Percentiles rank a stretch among this genome's conserved stretches.
These are phyloP conservation scores for Hypoxylon sp. DNA, from an alignment of 2,329 filamentous ascomycete species.

Conservation along the genomic window DNA sequence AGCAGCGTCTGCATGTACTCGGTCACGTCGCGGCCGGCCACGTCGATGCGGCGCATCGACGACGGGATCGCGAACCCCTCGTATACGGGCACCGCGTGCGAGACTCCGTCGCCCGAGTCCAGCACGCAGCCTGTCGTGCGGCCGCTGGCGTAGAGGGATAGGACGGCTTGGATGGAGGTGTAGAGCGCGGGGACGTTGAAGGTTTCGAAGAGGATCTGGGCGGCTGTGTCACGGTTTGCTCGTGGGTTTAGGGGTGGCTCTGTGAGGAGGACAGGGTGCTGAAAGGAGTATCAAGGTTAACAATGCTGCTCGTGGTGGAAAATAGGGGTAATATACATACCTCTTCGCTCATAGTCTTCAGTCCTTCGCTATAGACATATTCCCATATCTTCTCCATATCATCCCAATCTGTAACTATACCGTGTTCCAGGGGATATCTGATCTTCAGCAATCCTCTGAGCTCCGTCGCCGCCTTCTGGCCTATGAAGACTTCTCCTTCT, in stretches of 20 bases:
- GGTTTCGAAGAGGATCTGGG: conserved; percentile 97
- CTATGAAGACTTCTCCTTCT: conserved; percentile 97
- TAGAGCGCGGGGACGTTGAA: conserved; percentile 98
- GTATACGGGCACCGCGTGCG: conserved; percentile 96
- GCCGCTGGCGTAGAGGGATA: conserved; percentile 94
- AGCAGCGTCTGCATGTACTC: conserved; percentile 92
- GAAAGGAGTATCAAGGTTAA: conserved; percentile 7
- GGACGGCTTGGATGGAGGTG: conserved; percentile 95
- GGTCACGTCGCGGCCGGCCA: conserved; percentile 94
- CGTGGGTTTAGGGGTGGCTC: conserved; percentile 95
- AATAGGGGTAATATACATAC: conserved; percentile 55
- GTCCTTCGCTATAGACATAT: conserved; percentile 92
- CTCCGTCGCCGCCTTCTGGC: conserved; percentile 85
- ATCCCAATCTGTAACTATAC: conserved; percentile 99
- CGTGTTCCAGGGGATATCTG: conserved; percentile 92
- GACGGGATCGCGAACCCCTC: conserved; percentile 97
- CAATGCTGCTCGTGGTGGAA: not conserved
- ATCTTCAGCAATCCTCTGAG: conserved; percentile 94
- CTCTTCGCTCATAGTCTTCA: conserved; percentile 98
- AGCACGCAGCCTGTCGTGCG: conserved; percentile 96
- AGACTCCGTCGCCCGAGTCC: conserved; percentile 94
- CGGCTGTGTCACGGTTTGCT: conserved; percentile 93
- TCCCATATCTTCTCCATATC: conserved; percentile 99
- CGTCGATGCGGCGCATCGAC: conserved; percentile 94
- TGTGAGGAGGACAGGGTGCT: conserved; percentile 95